Base-by-base conservation (phyloP, 2,329 filamentous ascomycete genomes). In the Westerdykella sp. region DNA sequence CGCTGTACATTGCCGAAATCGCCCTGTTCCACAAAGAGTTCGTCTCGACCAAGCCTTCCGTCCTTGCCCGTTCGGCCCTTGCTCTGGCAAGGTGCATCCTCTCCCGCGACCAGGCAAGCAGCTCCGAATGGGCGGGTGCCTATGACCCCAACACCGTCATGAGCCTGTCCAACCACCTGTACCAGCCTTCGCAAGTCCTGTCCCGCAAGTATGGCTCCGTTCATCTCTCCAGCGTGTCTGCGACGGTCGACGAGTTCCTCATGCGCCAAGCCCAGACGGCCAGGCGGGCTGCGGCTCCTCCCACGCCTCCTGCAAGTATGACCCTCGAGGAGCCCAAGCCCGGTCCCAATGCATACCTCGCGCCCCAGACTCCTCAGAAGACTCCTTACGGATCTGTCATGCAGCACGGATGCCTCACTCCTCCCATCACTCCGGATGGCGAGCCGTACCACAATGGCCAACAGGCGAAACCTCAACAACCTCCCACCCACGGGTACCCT, bases 1-100 rank as follows among this genome's bases (percentile, higher is more conserved):
- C 90, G 14, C 78, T 86, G 50, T 98, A 97, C 73, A 85, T 98
- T 49, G 84, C 87, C 63, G 93, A 98, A 72, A 91, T 97, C 59
- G 87, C 90, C 37, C 76, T 97, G 34, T 98, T 96, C 71, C 88
- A 97, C 73, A 86, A 91, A 61, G 93, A 97, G 54, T 98, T 98
- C 59, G 90, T 98, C 49, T 93, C 90, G 13, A 89, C 85, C 43
- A 85, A 85, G 61, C 89, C 93, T 15, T 95, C 91, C 0, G 84
- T 90, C 52, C 87, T 98, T 77, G 90, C 93, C 36, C 80, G 88
- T 53, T 85, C 89, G 35, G 88, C 90, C 10, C 75, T 97, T 43
- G 88, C 88, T 41, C 78, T 98, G 34, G 84, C 91, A 32, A 79
- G 90, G 51, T 91, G 87, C 62, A 88, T 98, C 50, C 78, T 97